These are phyloP conservation scores for Protomyces macrosporus DNA, from an alignment of 1,139 yeast species.

Conservation along the genomic window DNA sequence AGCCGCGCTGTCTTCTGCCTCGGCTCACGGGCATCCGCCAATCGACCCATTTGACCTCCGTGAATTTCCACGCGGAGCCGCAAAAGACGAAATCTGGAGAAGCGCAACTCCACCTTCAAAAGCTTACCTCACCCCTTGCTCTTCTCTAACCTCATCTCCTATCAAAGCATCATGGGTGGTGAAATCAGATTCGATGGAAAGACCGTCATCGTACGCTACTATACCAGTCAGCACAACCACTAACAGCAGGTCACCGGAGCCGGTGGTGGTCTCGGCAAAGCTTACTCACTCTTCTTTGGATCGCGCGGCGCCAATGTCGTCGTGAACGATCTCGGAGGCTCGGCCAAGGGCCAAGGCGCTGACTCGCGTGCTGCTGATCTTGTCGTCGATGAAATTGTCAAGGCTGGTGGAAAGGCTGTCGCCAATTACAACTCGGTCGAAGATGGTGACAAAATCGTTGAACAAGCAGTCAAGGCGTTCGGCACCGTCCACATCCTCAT, in stretches of 20 bases:
- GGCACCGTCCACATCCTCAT: constrained; percentile 86
- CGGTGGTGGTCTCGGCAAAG: constrained; percentile 93
- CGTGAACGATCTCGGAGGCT: constrained; percentile 84
- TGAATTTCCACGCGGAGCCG: too few relatives aligned
- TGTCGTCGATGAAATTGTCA: constrained; percentile 77
- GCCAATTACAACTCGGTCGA: constrained; percentile 93
- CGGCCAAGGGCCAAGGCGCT: constrained; percentile 56
- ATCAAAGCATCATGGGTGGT: constrained; percentile 24
- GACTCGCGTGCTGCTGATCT: constrained; percentile 63
- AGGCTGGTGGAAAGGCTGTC: constrained; percentile 77
- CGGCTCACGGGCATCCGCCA: too few relatives aligned
- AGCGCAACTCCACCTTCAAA: too few relatives aligned
- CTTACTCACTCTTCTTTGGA: constrained; percentile 82
- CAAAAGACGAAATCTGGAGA: too few relatives aligned
- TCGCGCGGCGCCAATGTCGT: constrained; percentile 79
- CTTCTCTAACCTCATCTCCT: background rate
- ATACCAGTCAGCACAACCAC: constrained; percentile 35
- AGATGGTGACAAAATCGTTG: constrained; percentile 74
- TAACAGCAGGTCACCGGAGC: constrained; percentile 94
- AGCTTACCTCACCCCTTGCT: background rate
- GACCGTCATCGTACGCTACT: constrained; percentile 29
- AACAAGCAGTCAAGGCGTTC: constrained; percentile 77
- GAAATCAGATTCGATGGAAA: constrained; percentile 34
- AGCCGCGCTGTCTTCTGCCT: too few relatives aligned
- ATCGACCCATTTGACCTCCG: too few relatives aligned